Evolutionary conservation across 108 stramenopile species (phyloP), one percentile per base, ranked within the genome.

Genomic region (Fistulifera pelliculosa): DNA sequence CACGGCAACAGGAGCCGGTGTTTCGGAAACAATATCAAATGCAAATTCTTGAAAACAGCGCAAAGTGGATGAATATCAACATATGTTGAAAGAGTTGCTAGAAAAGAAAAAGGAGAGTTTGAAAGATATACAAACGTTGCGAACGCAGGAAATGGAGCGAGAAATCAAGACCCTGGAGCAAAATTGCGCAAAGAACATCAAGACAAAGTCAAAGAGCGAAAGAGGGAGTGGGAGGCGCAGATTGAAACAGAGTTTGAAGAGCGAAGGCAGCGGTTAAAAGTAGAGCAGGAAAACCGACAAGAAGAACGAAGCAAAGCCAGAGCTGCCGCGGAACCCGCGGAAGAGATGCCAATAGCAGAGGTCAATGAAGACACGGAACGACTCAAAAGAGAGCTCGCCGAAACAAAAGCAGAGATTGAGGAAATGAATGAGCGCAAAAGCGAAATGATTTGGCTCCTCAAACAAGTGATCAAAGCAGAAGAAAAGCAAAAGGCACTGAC

Each of bases 381-480:
- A 5, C 19, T 21, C 44, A 45, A 68, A 56, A 50, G 54, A 48
- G 59, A 66, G 40, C 59, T 62, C 15, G 69, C 59, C 10, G 62
- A 64, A 10, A 19, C 41, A 1, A 39, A 66, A 38, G 41, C 50
- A 7, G 61, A 73, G 27, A 27, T 71, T 47, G 77, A 78, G 35
- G 48, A 60, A 21, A 54, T 73, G 24, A 50, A 64, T 14, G 73
- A 74, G 44, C 70, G 54, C 35, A 68, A 69, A 23, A 60, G 53
- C 23, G 69, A 78, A 51, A 68, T 78, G 60, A 35, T 70, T 49
- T 78, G 77, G 77, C 49, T 78, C 21, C 49, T 78, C 31, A 78
- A 78, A 41, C 64, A 70, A 51, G 69, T 73, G 49, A 77, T 77
- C 52, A 72, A 65, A 45, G 67, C 66, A 14, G 76, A 77, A 52